Evolutionary conservation across 306 rosid species (phyloP).

Genomic region (Cicer judaicum): DNA sequence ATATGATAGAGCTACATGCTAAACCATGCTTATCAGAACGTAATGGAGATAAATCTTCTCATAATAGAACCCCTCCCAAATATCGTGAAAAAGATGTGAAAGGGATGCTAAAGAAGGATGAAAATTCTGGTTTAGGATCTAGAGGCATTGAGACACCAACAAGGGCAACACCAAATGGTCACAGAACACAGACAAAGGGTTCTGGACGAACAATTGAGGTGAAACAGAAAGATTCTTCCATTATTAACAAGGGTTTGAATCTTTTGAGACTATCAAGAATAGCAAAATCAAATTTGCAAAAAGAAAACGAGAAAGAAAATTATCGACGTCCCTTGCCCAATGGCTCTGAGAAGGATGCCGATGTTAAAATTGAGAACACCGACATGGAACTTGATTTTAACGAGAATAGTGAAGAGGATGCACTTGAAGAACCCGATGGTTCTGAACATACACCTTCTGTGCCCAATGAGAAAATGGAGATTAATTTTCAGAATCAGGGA

Average conservation of each 20-base stretch:
- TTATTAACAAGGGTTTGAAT: conserved; percentile 70
- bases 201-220: conserved; percentile 69
- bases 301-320: conserved; percentile 97
- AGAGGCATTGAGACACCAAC: conserved; percentile 72
- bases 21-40: conserved; percentile 77
- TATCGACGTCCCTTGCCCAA: conserved; percentile 82
- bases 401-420: conserved; percentile 87
- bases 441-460: conserved; percentile 57
- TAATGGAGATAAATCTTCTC: conserved; percentile 79
- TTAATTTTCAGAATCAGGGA: conserved; percentile 53
- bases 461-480: conserved; percentile 59
- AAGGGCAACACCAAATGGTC: conserved; percentile 74
- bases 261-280: conserved; percentile 91
- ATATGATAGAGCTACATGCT: conserved; percentile 70
- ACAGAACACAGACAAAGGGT: conserved; percentile 71
- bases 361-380: conserved; percentile 92
- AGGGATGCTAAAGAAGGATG: conserved; percentile 72
- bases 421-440: conserved; percentile 75
- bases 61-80: conserved; percentile 81
- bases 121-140: conserved; percentile 64
- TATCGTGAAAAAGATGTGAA: conserved; percentile 75
- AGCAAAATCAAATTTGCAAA: conserved; percentile 83
- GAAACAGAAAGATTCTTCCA: conserved; percentile 67
- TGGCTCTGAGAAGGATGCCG: conserved; percentile 73
- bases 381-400: conserved; percentile 98